These are phyloP conservation scores for Cystoisospora suis DNA, from an alignment of 169 alveolate genomes.

Conservation along the genomic window DNA sequence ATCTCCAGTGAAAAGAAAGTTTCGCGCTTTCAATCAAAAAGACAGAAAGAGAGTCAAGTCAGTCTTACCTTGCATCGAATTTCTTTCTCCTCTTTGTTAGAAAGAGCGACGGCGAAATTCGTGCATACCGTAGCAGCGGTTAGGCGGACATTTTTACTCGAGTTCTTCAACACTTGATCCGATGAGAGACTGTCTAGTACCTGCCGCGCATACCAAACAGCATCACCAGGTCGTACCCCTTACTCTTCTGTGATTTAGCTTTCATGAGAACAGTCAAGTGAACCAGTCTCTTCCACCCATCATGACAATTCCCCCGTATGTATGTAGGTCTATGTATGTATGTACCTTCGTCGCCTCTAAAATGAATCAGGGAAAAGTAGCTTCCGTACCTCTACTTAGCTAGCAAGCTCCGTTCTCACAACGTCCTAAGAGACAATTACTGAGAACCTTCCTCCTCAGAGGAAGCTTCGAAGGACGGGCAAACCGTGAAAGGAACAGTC, in stretches of 20 bases:
- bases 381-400: background rate
- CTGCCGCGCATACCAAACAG: background rate
- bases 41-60: background rate
- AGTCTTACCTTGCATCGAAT: background rate
- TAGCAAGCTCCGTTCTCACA: too few species aligned
- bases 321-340: background rate
- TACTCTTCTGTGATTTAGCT: too few species aligned
- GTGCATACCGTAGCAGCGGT: background rate
- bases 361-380: background rate
- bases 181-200: background rate
- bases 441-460: too few species aligned
- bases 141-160: background rate
- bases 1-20: too few species aligned
- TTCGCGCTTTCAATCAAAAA: too few species aligned
- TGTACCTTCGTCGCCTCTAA: background rate
- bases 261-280: too few species aligned
- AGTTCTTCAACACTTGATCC: background rate
- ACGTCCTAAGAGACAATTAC: too few species aligned
- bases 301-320: background rate
- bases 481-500: too few species aligned
- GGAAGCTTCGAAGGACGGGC: too few species aligned
- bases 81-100: background rate
- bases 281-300: background rate
- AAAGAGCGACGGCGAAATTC: slow-evolving; percentile 9
- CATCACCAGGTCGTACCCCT: background rate